Evolutionary conservation across 495 filamentous ascomycete genomes (phyloP).

Genomic region (Neurospora sp.): DNA sequence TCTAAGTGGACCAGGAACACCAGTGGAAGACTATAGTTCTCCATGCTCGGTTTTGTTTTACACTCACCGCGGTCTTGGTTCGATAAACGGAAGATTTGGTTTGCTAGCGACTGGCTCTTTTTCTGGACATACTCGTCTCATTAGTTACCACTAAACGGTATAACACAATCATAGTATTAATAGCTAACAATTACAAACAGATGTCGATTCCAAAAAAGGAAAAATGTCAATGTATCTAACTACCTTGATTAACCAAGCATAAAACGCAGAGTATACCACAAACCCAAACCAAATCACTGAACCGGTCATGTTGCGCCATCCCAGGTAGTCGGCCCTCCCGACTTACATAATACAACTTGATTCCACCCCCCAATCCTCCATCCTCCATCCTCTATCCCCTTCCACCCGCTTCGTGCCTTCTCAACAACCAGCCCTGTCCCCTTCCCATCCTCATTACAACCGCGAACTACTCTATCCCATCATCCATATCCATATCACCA

Average conservation of each 20-base stretch:
- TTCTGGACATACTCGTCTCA: not conserved
- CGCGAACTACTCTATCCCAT: not conserved
- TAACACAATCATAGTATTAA: not conserved
- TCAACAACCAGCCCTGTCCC: not conserved
- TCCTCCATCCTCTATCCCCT: not conserved
- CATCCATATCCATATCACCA: not conserved
- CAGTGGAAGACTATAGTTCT: not conserved
- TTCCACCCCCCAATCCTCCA: not conserved
- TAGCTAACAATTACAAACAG: not conserved
- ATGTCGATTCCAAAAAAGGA: not conserved
- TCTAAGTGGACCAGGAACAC: not conserved
- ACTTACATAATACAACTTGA: not conserved
- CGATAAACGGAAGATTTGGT: not conserved
- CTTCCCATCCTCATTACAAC: not conserved
- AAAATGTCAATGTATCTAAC: not conserved
- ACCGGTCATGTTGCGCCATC: not conserved
- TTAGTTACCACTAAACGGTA: not conserved
- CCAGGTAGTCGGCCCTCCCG: not conserved
- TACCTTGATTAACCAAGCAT: not conserved
- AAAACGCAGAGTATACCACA: not conserved
- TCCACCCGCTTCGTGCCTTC: not conserved
- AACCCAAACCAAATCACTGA: not conserved
- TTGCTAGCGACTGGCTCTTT: not conserved
- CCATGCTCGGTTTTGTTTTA: not conserved
- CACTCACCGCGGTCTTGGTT: not conserved